Conservation (phyloP, 495 filamentous ascomycete genomes). For the Podospora pseudocomata region DNA sequence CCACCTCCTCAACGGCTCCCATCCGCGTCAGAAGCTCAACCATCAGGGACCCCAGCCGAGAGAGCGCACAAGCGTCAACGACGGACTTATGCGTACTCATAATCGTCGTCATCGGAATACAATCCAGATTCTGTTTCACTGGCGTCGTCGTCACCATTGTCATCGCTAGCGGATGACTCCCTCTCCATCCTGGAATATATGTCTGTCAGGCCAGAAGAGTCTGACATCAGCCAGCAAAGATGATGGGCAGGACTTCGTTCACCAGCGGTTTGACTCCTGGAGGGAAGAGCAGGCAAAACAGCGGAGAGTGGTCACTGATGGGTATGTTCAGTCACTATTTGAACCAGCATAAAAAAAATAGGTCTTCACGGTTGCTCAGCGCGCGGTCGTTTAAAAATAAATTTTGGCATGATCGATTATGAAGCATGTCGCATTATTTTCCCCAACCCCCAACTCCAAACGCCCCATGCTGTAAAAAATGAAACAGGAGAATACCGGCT, state of each 20-base stretch:
- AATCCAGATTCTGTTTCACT: not conserved
- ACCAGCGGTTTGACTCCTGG: not conserved
- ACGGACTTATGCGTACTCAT: not conserved
- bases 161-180: not conserved
- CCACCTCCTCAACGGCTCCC: not conserved
- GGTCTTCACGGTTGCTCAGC: not conserved
- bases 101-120: not conserved
- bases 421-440: not conserved
- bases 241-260: not conserved
- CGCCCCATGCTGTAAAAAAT: not conserved
- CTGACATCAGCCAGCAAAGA: not conserved
- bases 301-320: not conserved
- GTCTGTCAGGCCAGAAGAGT: not conserved
- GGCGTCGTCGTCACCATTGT: not conserved
- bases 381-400: too few relatives aligned
- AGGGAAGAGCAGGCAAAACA: not conserved
- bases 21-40: not conserved
- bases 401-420: not conserved
- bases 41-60: not conserved
- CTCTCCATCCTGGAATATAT: not conserved
- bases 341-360: not conserved
- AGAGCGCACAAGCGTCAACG: not conserved
- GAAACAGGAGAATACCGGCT: not conserved
- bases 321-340: not conserved
- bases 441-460: not conserved